Percentiles rank a stretch among this genome's conserved stretches.
phyloP scores from a whole-genome alignment of 805 yeast genomes.

The Kregervanrija pseudodelftensis region DNA sequence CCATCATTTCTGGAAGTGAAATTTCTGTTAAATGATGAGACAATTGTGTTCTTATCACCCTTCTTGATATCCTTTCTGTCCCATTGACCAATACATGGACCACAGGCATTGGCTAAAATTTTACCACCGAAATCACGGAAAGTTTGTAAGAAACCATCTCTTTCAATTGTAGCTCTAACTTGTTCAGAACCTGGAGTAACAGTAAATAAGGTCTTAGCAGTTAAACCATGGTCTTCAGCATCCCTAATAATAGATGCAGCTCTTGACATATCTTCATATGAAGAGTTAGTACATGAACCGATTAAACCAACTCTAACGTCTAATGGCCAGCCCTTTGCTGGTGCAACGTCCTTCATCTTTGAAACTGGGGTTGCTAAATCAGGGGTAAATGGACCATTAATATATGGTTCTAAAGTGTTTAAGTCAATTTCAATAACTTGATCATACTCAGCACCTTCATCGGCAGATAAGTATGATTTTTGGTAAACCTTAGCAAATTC shows the following conservation, averaged over 20 bases:
- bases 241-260: slow-evolving; percentile 86
- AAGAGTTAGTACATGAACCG: slow-evolving; percentile 98
- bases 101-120: slow-evolving; percentile 96
- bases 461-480: slow-evolving; percentile 64
- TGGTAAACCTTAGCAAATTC: slow-evolving; percentile 51
- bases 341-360: slow-evolving; percentile 64
- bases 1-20: slow-evolving; percentile 98
- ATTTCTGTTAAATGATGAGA: slow-evolving; percentile 96
- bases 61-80: slow-evolving; percentile 72
- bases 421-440: slow-evolving; percentile 86
- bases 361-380: slow-evolving; percentile 93
- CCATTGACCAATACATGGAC: slow-evolving; percentile 99
- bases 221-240: slow-evolving; percentile 79
- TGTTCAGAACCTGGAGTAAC: slow-evolving; percentile 99
- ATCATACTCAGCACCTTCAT: slow-evolving; percentile 85
- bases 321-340: slow-evolving; percentile 77
- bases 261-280: slow-evolving; percentile 97
- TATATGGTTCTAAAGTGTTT: slow-evolving; percentile 82
- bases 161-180: slow-evolving; percentile 91
- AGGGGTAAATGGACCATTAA: slow-evolving; percentile 98
- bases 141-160: slow-evolving; percentile 82
- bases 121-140: slow-evolving; percentile 85
- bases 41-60: slow-evolving; percentile 75
- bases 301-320: slow-evolving; percentile 87
- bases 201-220: slow-evolving; percentile 85